Conservation (phyloP, 2,329 filamentous ascomycete species). For the Alternaria triticina region DNA sequence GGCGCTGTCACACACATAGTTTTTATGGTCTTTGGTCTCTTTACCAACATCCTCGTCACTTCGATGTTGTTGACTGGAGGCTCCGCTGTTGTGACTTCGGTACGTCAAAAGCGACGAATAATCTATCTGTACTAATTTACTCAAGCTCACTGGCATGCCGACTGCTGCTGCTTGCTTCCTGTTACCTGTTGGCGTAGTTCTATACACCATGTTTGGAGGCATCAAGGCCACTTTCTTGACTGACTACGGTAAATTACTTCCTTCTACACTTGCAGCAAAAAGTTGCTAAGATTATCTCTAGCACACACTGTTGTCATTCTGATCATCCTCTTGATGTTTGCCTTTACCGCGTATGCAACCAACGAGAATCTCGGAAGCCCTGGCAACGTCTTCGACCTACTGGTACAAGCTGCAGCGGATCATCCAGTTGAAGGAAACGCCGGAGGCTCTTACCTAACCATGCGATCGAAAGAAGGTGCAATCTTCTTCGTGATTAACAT, state of each 20-base stretch:
- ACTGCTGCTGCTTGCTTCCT: conserved; percentile 85
- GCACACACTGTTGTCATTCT: conserved; percentile 85
- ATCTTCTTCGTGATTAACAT: conserved; percentile 94
- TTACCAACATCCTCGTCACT: conserved; percentile 84
- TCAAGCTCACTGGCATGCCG: conserved; percentile 72
- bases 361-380: conserved; percentile 76
- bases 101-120: conserved; percentile 10
- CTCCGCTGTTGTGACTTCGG: conserved; percentile 65
- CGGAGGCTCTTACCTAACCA: conserved; percentile 83
- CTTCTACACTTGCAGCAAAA: neutral
- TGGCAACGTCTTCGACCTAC: conserved; percentile 75
- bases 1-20: conserved; percentile 74
- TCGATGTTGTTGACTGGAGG: conserved; percentile 89
- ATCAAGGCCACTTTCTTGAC: conserved; percentile 77
- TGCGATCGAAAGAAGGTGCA: conserved; percentile 79
- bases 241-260: conserved; percentile 61
- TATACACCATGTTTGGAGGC: conserved; percentile 77
- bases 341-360: conserved; percentile 81
- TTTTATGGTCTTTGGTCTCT: conserved; percentile 81
- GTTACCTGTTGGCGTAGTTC: conserved; percentile 77
- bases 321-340: conserved; percentile 84
- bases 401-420: conserved; percentile 69
- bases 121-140: conserved; percentile 51
- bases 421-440: conserved; percentile 83
- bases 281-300: neutral